These are phyloP conservation scores for Pichia scutulata DNA, from an alignment of 805 yeast genomes.

Conservation along the genomic window DNA sequence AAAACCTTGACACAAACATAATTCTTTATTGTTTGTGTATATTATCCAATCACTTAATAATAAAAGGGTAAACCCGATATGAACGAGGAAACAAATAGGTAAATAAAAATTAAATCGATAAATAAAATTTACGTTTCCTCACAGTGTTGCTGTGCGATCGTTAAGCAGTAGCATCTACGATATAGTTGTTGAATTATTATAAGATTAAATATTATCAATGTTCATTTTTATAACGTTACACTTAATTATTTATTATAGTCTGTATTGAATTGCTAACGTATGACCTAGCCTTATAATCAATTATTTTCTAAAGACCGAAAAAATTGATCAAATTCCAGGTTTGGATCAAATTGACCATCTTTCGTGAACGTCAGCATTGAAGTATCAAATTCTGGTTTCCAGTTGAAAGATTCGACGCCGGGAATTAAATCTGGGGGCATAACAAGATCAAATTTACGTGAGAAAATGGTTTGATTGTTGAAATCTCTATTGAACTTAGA, in stretches of 20 bases:
- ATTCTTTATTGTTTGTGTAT: not conserved
- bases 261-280: not conserved
- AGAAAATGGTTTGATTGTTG: not conserved
- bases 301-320: not conserved
- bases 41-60: not conserved
- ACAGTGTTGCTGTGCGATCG: not conserved
- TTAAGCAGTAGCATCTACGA: not conserved
- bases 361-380: not conserved
- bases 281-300: not conserved
- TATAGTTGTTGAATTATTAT: too few species aligned
- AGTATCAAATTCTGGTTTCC: slow-evolving; percentile 9
- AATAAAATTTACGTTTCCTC: not conserved
- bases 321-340: not conserved
- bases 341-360: not conserved
- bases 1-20: not conserved
- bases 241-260: not conserved
- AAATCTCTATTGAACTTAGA: not conserved
- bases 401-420: not conserved
- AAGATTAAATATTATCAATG: not conserved
- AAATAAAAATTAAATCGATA: not conserved
- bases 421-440: slow-evolving; percentile 6
- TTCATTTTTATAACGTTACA: not conserved
- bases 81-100: not conserved
- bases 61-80: not conserved
- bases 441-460: slow-evolving; percentile 1